Evolutionary conservation across 2,329 filamentous ascomycete genomes (phyloP).

Genomic region (Verticillium nubilum): DNA sequence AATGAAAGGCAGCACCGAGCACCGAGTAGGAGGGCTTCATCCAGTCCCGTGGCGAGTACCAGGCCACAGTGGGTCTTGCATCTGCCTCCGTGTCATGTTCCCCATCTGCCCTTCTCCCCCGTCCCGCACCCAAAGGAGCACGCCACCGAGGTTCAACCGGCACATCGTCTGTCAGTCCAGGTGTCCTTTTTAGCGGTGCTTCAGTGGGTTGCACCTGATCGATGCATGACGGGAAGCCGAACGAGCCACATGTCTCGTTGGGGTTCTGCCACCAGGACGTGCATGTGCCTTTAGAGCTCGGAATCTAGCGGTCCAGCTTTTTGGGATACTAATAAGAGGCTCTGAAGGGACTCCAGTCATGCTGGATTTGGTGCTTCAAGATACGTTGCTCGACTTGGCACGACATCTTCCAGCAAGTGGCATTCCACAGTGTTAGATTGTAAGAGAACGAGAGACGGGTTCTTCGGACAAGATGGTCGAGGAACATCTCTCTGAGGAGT

Average conservation of each 20-base stretch:
- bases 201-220: not conserved
- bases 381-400: too few species aligned
- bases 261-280: not conserved
- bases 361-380: too few species aligned
- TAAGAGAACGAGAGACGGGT: too few species aligned
- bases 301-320: too few species aligned
- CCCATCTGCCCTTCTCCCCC: conserved; percentile 4
- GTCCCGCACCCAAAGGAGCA: conserved; percentile 10
- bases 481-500: too few species aligned
- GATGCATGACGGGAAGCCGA: not conserved
- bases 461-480: too few species aligned
- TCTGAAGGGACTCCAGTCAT: too few species aligned
- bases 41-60: not conserved
- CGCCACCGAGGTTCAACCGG: conserved; percentile 9
- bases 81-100: not conserved
- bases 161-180: not conserved
- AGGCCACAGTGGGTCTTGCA: not conserved
- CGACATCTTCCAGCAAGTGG: too few species aligned
- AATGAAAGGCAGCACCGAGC: not conserved
- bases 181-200: not conserved
- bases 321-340: too few species aligned
- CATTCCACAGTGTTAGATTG: too few species aligned
- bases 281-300: not conserved
- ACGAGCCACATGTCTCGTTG: not conserved
- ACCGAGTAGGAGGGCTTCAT: not conserved